Evolutionary conservation across 108 stramenopile genomes (phyloP).

Genomic region (Epipyxis sp.): DNA sequence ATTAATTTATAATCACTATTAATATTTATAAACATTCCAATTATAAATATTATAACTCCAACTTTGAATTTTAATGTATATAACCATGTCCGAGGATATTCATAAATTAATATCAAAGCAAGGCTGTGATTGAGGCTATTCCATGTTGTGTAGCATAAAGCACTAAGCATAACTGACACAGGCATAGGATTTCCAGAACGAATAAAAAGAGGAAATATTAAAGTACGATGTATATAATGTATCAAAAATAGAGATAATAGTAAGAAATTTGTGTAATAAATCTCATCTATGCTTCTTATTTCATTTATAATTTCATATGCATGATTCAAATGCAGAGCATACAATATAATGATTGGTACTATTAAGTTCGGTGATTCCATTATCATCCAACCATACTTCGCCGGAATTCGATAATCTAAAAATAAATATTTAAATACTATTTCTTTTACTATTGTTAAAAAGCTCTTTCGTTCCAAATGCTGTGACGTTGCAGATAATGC

Average conservation of each 20-base stretch:
- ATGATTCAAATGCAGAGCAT: not conserved
- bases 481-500: no score
- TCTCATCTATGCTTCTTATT: no score
- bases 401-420: no score
- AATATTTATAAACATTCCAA: conserved; percentile 19
- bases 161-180: not conserved
- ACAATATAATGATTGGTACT: not conserved
- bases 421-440: no score
- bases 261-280: not conserved
- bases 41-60: not conserved
- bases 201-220: conserved; percentile 11
- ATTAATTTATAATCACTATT: not conserved
- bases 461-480: no score
- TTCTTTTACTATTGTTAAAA: no score
- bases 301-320: no score
- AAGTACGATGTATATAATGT: conserved; percentile 22
- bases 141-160: not conserved
- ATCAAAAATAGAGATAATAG: conserved; percentile 9
- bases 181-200: not conserved
- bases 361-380: conserved; percentile 27
- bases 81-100: not conserved
- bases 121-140: not conserved
- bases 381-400: conserved; percentile 9
- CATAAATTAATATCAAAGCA: not conserved
- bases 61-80: not conserved